Base-by-base conservation (phyloP, 129 eudicot genomes). In the Kitagawia praeruptora region DNA sequence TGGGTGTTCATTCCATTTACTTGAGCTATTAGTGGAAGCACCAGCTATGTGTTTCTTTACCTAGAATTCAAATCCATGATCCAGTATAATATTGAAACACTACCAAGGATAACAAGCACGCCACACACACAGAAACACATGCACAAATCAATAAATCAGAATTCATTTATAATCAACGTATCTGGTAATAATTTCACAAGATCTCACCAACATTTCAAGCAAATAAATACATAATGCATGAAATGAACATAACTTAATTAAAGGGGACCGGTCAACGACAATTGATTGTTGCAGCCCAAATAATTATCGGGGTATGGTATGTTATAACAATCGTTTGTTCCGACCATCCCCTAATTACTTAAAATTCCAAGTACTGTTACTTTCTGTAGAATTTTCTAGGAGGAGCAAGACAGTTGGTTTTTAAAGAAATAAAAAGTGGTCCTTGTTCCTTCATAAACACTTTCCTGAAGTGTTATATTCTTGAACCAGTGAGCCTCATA, bases 1-100 rank as follows among this genome's bases (percentile, higher is more conserved):
- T 75, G 77, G 77, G 61, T 75, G 77, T 75, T 75, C 14, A 45
- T 75, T 75, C 77, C 77, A 75, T 75, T 75, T 45, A 45, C 63
- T 45, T 28, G 10, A 75, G 19, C 77, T 14, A 46, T 75, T 14
- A 75, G 61, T 75, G 58, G 77, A 37, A 75, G 77, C 77, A 75
- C 77, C 77, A 46, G 51, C 77, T 46, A 13, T 46, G 61, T 75
- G 28, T 46, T 51, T 28, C 19, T 31, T 31, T 69, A 13, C 69
- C 69, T 61, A 25, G 34, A 61, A 61, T 61, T 61, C 69, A n/a
- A 61, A 61, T 61, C 69, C 69, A 61, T 61, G 0, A 61, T 61
- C 69, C 3, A n/a, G 15, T 27, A 21, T 74, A 4, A 46, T 44
- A n/a, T n/a, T n/a, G 77, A 40, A 46, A 74, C 11, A 28, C 56